These are phyloP conservation scores for Coriaria nepalensis DNA, from an alignment of 306 rosid species.

Conservation along the genomic window DNA sequence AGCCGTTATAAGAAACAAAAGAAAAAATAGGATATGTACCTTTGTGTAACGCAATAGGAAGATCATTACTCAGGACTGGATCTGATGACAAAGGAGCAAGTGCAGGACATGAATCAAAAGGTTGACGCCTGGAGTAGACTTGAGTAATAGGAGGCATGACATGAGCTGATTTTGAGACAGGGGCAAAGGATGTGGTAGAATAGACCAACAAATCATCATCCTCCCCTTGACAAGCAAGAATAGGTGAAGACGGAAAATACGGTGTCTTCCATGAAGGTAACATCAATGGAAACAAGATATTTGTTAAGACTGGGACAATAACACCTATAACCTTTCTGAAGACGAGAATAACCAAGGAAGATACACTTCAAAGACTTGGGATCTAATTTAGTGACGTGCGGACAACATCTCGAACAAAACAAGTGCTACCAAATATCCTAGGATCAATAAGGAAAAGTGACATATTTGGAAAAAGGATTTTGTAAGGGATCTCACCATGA, in stretches of 20 bases:
- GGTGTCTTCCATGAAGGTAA: neutral
- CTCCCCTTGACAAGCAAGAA: too few relatives aligned
- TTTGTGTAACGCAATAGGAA: neutral
- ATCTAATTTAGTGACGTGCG: too few relatives aligned
- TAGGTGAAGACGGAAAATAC: neutral
- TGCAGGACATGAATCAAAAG: neutral
- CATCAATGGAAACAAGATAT: neutral
- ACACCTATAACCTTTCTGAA: too few relatives aligned
- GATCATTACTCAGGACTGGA: neutral
- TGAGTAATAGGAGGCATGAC: neutral
- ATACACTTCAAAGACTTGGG: neutral
- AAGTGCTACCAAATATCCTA: too few relatives aligned
- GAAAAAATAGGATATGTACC: constrained; percentile 4
- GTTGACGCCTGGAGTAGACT: neutral
- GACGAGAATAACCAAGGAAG: too few relatives aligned
- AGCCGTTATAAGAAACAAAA: too few relatives aligned
- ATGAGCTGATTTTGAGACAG: too few relatives aligned
- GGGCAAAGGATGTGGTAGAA: neutral
- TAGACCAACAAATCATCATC: too few relatives aligned
- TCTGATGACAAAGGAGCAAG: neutral
- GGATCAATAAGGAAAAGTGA: too few relatives aligned
- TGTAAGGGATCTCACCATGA: too few relatives aligned
- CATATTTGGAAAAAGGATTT: too few relatives aligned
- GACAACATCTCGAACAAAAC: too few relatives aligned
- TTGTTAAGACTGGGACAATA: neutral